phyloP scores from a whole-genome alignment of 2,329 filamentous ascomycete species.

The Fusarium mexicanum region DNA sequence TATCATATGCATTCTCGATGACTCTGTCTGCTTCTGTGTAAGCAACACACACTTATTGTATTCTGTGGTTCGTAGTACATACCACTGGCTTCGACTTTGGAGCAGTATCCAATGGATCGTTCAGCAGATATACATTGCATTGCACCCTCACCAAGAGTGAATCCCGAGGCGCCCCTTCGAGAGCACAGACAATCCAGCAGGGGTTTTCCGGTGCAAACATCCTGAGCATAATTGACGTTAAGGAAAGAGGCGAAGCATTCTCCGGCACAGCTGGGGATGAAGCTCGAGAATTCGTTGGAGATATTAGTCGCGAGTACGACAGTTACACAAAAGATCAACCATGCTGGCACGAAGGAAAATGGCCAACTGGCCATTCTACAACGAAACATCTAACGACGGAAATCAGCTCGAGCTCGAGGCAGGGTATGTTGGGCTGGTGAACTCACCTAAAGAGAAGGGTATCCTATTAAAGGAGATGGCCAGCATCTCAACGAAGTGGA shows the following conservation, averaged over 20 bases:
- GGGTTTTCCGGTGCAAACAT: constrained; percentile 58
- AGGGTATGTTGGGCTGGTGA: not conserved
- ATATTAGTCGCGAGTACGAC: constrained; percentile 46
- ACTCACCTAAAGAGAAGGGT: constrained; percentile 42
- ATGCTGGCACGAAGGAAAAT: constrained; percentile 43
- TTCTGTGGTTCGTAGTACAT: constrained; percentile 20
- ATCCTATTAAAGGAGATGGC: constrained; percentile 46
- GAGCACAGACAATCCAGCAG: constrained; percentile 73
- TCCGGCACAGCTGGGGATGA: constrained; percentile 68
- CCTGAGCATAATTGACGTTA: constrained; percentile 63
- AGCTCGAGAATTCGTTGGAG: constrained; percentile 51
- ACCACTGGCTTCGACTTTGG: constrained; percentile 53
- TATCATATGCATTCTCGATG: constrained; percentile 62
- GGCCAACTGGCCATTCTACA: constrained; percentile 56
- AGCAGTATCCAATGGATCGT: constrained; percentile 61
- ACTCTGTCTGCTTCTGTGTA: constrained; percentile 47
- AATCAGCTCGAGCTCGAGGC: constrained; percentile 5
- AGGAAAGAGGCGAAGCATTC: constrained; percentile 72
- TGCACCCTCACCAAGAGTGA: constrained; percentile 77
- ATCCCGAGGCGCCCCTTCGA: constrained; percentile 66
- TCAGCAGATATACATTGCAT: constrained; percentile 72
- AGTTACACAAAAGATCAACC: constrained; percentile 45
- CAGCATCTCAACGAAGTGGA: constrained; percentile 49
- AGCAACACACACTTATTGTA: constrained; percentile 1
- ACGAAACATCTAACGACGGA: constrained; percentile 51